These are phyloP conservation scores for Sclerotinia trifoliorum DNA, from an alignment of 2,329 filamentous ascomycete genomes.

Conservation along the genomic window DNA sequence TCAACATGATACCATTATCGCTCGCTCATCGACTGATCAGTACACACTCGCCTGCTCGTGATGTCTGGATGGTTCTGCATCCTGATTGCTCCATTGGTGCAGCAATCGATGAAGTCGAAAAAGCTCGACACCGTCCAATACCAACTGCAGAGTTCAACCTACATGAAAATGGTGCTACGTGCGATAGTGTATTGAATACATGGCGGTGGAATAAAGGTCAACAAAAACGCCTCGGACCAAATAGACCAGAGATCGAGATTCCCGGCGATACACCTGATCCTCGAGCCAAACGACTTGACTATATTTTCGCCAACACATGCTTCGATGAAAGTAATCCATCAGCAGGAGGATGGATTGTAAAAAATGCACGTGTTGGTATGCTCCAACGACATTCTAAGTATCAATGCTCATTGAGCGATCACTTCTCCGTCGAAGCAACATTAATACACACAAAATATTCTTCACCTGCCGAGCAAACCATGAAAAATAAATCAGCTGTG, in stretches of 20 bases:
- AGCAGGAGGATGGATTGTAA: slow-evolving; percentile 62
- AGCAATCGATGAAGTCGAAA: slow-evolving; percentile 65
- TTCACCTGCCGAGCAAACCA: slow-evolving; percentile 23
- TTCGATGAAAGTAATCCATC: slow-evolving; percentile 36
- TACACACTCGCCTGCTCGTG: slow-evolving; percentile 71
- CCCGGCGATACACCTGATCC: slow-evolving; percentile 67
- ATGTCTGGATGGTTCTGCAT: slow-evolving; percentile 82
- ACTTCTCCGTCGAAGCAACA: slow-evolving; percentile 86
- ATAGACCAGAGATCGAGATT: slow-evolving; percentile 59
- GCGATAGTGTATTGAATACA: slow-evolving; percentile 82
- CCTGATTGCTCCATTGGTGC: slow-evolving; percentile 80
- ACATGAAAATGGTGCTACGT: slow-evolving; percentile 78
- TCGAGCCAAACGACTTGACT: slow-evolving; percentile 84
- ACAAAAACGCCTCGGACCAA: slow-evolving; percentile 65
- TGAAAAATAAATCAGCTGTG: slow-evolving; percentile 30
- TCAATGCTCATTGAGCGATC: slow-evolving; percentile 85
- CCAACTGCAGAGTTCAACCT: slow-evolving; percentile 80
- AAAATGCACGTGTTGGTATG: slow-evolving; percentile 73
- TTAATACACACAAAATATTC: slow-evolving; percentile 45
- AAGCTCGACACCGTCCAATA: slow-evolving; percentile 61
- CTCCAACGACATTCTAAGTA: slow-evolving; percentile 76
- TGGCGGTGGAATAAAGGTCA: slow-evolving; percentile 83
- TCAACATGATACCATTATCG: slow-evolving; percentile 91
- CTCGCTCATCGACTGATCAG: slow-evolving; percentile 82
- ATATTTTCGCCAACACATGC: slow-evolving; percentile 77